phyloP scores from a whole-genome alignment of 371 early-diverging fungal species.

The Dinochytrium kinnereticum region DNA sequence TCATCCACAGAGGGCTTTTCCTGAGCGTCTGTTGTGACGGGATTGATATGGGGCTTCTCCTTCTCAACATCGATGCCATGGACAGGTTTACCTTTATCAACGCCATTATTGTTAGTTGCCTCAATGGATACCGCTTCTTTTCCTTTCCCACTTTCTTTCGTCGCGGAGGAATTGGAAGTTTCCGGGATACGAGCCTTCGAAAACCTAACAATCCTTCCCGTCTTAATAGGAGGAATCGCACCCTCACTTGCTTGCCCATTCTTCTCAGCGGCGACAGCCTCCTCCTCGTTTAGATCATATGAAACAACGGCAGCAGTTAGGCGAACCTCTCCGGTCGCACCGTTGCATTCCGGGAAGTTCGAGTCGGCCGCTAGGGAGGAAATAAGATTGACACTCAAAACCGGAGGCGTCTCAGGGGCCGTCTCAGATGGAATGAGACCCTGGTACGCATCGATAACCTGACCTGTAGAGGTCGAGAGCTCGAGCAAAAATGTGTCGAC shows the following conservation, averaged over 20 bases:
- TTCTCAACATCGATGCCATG: too few relatives aligned
- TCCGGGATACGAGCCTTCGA: not conserved
- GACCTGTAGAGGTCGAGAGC: not conserved
- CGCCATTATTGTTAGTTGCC: too few relatives aligned
- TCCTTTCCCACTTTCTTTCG: too few relatives aligned
- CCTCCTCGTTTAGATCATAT: constrained; percentile 2
- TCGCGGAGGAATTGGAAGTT: not conserved
- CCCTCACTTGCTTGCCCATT: not conserved
- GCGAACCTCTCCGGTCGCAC: not conserved
- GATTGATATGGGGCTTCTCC: too few relatives aligned
- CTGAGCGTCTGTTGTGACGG: too few relatives aligned
- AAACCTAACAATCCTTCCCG: not conserved
- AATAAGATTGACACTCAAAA: not conserved
- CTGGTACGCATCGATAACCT: not conserved
- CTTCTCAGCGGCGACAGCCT: not conserved
- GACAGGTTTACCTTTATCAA: too few relatives aligned
- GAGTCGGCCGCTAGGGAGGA: constrained; percentile 9
- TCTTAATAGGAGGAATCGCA: not conserved
- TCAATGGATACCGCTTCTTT: too few relatives aligned
- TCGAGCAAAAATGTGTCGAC: constrained; percentile 10
- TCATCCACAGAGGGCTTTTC: too few relatives aligned
- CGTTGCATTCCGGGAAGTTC: not conserved
- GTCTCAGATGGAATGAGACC: not conserved
- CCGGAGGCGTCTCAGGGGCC: not conserved
- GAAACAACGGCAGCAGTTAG: not conserved